phyloP scores from a whole-genome alignment of 495 filamentous ascomycete species.

The Talaromyces ruber region DNA sequence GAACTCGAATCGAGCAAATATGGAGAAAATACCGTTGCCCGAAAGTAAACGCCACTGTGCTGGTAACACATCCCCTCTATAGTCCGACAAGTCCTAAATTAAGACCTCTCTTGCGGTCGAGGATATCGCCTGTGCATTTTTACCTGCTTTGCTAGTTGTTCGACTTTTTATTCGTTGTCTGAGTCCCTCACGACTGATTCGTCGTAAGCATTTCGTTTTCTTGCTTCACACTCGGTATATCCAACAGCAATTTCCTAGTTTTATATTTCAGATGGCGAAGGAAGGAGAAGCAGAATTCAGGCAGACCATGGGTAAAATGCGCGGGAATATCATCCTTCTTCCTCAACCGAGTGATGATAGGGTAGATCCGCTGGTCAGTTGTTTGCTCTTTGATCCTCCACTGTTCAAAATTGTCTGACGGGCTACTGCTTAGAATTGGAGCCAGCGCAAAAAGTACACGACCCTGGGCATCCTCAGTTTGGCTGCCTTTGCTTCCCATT shows the following conservation, averaged over 20 bases:
- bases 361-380: conserved; percentile 14
- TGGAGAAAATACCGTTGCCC: neutral
- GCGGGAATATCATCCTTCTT: conserved; percentile 10
- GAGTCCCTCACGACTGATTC: neutral
- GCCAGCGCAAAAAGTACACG: conserved; percentile 6
- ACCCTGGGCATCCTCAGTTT: conserved; percentile 10
- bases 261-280: neutral
- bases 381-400: neutral
- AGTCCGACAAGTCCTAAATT: neutral
- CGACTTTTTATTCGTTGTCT: neutral
- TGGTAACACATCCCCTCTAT: neutral
- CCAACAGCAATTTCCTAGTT: neutral
- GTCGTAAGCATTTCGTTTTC: neutral
- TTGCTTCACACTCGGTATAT: neutral
- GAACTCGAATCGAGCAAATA: neutral
- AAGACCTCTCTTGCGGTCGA: neutral
- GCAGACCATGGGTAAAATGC: neutral
- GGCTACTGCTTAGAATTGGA: conserved; percentile 2
- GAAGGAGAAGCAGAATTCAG: neutral
- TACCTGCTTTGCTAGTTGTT: neutral
- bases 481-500: conserved; percentile 7
- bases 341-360: conserved; percentile 14
- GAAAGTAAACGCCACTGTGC: neutral
- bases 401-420: neutral
- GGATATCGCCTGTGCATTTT: neutral